Conservation (phyloP, 352 stramenopile species). For the Phytophthora pini region DNA sequence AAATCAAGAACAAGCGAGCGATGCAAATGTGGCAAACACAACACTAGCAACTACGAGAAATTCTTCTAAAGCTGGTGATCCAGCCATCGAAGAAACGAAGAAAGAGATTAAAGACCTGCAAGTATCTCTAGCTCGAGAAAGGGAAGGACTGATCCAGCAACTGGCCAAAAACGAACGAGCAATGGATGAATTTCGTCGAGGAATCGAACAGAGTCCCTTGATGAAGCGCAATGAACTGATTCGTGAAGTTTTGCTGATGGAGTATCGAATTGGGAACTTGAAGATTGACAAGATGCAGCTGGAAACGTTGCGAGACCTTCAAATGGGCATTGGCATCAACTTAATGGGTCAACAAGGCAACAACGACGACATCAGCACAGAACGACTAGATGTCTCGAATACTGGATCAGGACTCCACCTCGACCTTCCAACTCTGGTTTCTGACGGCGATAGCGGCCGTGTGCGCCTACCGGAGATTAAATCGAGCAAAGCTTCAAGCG, state of each 20-base stretch:
- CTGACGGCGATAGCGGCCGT: conserved; percentile 13
- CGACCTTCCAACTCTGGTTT: conserved; percentile 11
- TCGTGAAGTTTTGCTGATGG: conserved; percentile 74
- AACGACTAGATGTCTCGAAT: conserved; percentile 13
- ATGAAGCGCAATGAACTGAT: conserved; percentile 58
- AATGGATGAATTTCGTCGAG: conserved; percentile 67
- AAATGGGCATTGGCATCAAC: conserved; percentile 1
- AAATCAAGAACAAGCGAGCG: conserved; percentile 5
- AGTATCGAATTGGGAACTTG: conserved; percentile 90
- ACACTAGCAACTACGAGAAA: not conserved
- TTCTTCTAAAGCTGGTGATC: not conserved
- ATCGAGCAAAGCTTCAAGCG: conserved; percentile 8
- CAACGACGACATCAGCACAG: conserved; percentile 21
- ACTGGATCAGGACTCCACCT: conserved; percentile 14
- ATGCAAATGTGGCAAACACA: not conserved
- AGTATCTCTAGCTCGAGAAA: conserved; percentile 14
- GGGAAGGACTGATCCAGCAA: conserved; percentile 31
- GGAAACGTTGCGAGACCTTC: conserved; percentile 44
- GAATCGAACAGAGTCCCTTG: conserved; percentile 53
- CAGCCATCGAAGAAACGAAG: conserved; percentile 4
- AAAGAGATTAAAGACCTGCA: conserved; percentile 7
- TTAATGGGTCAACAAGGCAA: conserved; percentile 32
- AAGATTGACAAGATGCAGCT: conserved; percentile 94
- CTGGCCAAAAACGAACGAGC: conserved; percentile 41
- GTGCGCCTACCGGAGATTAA: conserved; percentile 29